Base-by-base conservation (phyloP, 257 asterid species). In the Ajuga chamaepitys region DNA sequence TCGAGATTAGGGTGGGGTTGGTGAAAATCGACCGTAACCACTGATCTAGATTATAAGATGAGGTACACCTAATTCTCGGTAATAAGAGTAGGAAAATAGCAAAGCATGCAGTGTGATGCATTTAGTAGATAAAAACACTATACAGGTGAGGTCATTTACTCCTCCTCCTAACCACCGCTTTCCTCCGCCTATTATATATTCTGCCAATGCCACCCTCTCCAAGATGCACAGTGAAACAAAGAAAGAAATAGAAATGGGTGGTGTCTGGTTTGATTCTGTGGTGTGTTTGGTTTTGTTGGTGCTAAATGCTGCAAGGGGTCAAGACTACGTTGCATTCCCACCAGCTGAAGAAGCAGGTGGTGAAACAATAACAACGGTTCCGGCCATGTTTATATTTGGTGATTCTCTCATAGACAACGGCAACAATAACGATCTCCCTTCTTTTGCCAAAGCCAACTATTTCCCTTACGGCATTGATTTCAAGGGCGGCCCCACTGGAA, bases 331-430 rank as follows among this genome's bases (percentile, higher is more conserved):
- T 53, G 80, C 44, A 4, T 20, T 32, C 2, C 51, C 59, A 10
- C 65, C 65, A 28, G n/a, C n/a, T n/a, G n/a, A n/a, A n/a, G 76
- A 24, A 1, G 30, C 1, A 14, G 75, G 28, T 2, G 68, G 44
- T 7, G 70, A 41, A 2, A 72, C 67, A 37, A 22, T 59, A 34
- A 72, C 63, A 18, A 21, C 74, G 64, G 96, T 80, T 20, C 97
- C 97, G 5, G 99, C 99, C 6, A 74, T 93, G 95, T 93, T 93
- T 53, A 70, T 87, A 13, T 93, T 93, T 58, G 99, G 97, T 1
- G 99, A 93, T 67, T 93, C 99, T 35, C 77, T 93, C 55, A 84
- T 89, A 30, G 99, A 93, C 76, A 93, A 87, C 72, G 98, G 98
- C 60, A 93, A 93, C 81, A 93, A 93, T 64, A 93, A 93, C 44